Conservation (phyloP, 2,329 filamentous ascomycete genomes). For the Ophiostoma novo-ulmi region DNA sequence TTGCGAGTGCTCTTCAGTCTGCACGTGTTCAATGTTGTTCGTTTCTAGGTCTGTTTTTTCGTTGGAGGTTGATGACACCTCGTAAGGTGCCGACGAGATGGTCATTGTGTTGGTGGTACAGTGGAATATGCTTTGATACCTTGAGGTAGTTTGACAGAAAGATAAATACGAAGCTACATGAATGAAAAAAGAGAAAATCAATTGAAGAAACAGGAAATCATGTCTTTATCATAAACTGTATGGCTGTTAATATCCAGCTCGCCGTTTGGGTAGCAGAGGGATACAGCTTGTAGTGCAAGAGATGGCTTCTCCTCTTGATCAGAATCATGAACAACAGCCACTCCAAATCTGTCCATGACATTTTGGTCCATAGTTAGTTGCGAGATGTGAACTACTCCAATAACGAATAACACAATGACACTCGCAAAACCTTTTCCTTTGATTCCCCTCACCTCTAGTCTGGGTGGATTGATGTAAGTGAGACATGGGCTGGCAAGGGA, state of each 20-base stretch:
- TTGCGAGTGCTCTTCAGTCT: not conserved
- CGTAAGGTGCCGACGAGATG: conserved; percentile 47
- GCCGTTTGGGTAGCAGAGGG: not conserved
- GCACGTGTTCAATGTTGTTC: conserved; percentile 1
- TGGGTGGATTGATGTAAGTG: not conserved
- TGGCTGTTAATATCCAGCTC: not conserved
- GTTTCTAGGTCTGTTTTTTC: conserved; percentile 16
- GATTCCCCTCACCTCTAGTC: not conserved
- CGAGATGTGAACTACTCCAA: not conserved
- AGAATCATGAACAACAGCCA: not conserved
- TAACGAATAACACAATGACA: not conserved
- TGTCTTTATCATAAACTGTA: not conserved
- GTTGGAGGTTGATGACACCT: conserved; percentile 37
- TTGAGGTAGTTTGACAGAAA: not conserved
- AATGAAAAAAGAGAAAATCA: not conserved
- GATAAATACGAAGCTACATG: not conserved
- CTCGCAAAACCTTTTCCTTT: conserved; percentile 2
- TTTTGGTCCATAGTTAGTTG: not conserved
- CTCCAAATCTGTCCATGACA: not conserved
- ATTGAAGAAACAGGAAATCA: not conserved
- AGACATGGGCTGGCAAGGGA: not conserved
- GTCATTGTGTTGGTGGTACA: conserved; percentile 23
- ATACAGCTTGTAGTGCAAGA: not conserved
- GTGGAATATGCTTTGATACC: not conserved
- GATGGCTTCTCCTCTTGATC: not conserved